Base-by-base conservation (phyloP, 495 filamentous ascomycete genomes). In the Talaromyces adpressus region DNA sequence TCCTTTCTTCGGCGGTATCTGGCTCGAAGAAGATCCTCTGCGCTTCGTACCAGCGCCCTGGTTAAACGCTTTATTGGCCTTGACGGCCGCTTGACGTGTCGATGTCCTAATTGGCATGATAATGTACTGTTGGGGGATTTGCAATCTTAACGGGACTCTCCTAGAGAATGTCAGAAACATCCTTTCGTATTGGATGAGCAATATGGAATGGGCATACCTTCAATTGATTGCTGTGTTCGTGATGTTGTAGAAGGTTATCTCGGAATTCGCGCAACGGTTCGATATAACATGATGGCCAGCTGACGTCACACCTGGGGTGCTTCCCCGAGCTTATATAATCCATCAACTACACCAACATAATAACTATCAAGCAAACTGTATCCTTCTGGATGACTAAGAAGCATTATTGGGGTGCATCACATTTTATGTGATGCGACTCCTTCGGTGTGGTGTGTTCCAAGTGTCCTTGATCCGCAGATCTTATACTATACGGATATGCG, bases 41-140 rank as follows among this genome's bases (percentile, higher is more conserved):
- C 77, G 78, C 56, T 81, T 81, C 4, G 67, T 61, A 23, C 71
- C 72, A 23, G 69, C 64, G 20, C 69, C 62, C 18, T 63, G 62
- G 18, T 72, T 57, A 27, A 81, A 77, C 27, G 77, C 77, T 62
- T 79, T 72, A 57, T 81, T 81, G 6, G 78, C 78, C 62, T 79
- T 81, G 57, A 72, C 71, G 20, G 78, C 77, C 11, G 78, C 78
- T 45, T 75, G 72, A 25, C 78, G 77, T 12, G 74, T 69, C 3
- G 77, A 81, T 45, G 77, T 78, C 61, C 78, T 67, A 49, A 71
- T 71, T 18, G 60, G 60, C 60, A 62, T 62, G 14, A 49, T 41
- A 36, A 29, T 9, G 30, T 51, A 49, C 39, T 62, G 27, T 23
- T 23, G 16, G 47, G 41, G 45, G 27, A 32, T 62, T 14, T 29